Evolutionary conservation across 768 basidiomycete genomes (phyloP), one percentile per base, ranked within the genome.

Genomic region (Suillus occidentalis): DNA sequence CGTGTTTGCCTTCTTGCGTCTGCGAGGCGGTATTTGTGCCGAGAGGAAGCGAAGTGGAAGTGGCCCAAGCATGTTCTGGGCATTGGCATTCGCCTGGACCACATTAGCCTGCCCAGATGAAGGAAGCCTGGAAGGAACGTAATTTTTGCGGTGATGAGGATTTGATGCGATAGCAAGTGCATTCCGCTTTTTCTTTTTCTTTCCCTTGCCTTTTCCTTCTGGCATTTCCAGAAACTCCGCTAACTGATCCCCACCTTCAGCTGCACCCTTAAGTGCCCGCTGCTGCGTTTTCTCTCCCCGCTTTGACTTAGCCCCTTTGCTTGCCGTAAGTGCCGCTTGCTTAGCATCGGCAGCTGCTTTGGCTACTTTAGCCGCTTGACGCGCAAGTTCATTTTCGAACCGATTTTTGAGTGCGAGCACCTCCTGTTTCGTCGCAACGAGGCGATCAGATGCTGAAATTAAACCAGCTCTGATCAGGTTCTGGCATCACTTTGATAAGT

Each of bases 111-210:
- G 76, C 40, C 77, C 81, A 13, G 84, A 78, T 70, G 82, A 75
- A 4, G 93, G 89, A 61, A 94, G 78, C 18, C 93, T 84, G 52
- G 94, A 95, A 18, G 94, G 93, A 52, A 95, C 87, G 78, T 95
- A 99, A 80, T 98, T 98, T 72, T 91, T 84, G 64, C 96, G 83
- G 79, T 97, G 96, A 78, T 99, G 97, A 4, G 94, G 95, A 73
- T 99, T 97, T 61, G 92, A 91, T 53, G 94, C 94, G 75, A 97
- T 97, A 53, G 95, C 94, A 39, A 94, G 82, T 6, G 90, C 90
- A 58, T 90, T 90, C 58, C 94, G 86, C 79, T 97, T 98, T 87
- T 97, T 98, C 86, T 96, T 96, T 85, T 94, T 95, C 66, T 70
- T 72, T 65, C 78, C 71, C 62, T 72, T 72, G 64, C 60, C 60